phyloP scores from a whole-genome alignment of 2,329 filamentous ascomycete species.

The Thermothelomyces thermophilus region DNA sequence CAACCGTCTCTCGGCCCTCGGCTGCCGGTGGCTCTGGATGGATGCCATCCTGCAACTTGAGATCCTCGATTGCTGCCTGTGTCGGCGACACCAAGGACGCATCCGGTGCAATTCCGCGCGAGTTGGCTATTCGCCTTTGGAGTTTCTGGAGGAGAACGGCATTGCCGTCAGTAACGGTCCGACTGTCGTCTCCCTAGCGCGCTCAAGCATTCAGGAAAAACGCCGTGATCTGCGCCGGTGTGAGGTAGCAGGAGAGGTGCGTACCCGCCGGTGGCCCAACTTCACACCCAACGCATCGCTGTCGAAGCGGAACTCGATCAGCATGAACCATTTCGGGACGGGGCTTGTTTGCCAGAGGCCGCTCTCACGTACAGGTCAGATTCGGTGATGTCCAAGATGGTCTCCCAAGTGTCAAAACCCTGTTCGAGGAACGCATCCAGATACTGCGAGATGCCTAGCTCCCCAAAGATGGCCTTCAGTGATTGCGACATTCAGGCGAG shows the following conservation, averaged over 20 bases:
- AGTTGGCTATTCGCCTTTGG: slow-evolving; percentile 75
- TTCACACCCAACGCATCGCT: slow-evolving; percentile 71
- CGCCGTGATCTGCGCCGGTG: too few relatives aligned
- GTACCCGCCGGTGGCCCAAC: slow-evolving; percentile 71
- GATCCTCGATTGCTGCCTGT: slow-evolving; percentile 47
- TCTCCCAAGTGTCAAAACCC: slow-evolving; percentile 81
- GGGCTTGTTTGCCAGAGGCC: background rate
- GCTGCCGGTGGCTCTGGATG: slow-evolving; percentile 39
- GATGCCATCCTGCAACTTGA: slow-evolving; percentile 44
- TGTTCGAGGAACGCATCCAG: slow-evolving; percentile 65
- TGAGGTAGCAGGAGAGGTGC: slow-evolving; percentile 28
- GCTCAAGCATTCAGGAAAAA: too few relatives aligned
- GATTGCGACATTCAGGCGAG: slow-evolving; percentile 49
- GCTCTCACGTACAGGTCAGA: slow-evolving; percentile 60
- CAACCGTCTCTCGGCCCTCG: slow-evolving; percentile 40
- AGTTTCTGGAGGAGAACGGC: slow-evolving; percentile 53
- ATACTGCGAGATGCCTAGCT: slow-evolving; percentile 75
- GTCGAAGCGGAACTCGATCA: slow-evolving; percentile 10
- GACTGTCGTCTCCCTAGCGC: too few relatives aligned
- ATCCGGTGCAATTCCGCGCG: slow-evolving; percentile 54
- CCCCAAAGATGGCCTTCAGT: slow-evolving; percentile 60
- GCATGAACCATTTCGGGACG: slow-evolving; percentile 1
- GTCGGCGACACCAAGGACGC: slow-evolving; percentile 44
- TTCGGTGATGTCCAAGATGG: slow-evolving; percentile 75
- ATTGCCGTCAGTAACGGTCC: slow-evolving; percentile 17